Conservation (phyloP, 2,329 filamentous ascomycete genomes). For the Golovinomyces cichoracearum region DNA sequence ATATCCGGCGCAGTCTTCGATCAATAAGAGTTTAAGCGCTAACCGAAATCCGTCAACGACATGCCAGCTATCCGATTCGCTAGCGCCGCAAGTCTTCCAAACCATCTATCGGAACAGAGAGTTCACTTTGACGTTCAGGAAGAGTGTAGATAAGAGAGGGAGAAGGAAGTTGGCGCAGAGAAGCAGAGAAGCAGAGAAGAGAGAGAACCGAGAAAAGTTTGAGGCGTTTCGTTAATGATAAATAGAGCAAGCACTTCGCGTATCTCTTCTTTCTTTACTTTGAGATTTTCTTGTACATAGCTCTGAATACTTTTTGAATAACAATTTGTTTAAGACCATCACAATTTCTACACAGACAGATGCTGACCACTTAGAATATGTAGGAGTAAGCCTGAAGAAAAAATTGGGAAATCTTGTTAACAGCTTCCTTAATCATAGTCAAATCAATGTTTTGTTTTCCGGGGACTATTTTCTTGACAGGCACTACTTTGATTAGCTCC, state of each 20-base stretch:
- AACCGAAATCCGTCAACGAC: no score
- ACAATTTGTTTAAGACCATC: neutral
- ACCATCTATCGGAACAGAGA: no score
- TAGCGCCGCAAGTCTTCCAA: no score
- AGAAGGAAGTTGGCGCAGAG: neutral
- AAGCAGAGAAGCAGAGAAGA: neutral
- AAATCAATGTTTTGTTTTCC: neutral
- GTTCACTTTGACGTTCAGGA: no score
- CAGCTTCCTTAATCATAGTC: neutral
- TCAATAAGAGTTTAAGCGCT: no score
- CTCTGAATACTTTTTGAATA: neutral
- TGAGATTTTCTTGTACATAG: no score
- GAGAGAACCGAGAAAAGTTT: neutral
- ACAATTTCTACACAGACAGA: neutral
- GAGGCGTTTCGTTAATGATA: neutral
- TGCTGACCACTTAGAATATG: slow-evolving; percentile 1
- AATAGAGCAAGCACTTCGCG: no score
- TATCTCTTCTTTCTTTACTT: no score
- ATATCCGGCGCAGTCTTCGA: no score
- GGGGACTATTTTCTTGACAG: neutral
- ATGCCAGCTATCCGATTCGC: no score
- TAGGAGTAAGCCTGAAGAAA: neutral
- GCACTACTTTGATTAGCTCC: neutral
- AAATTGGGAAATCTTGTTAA: neutral
- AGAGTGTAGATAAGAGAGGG: neutral